These are phyloP conservation scores for Colletotrichum liriopes DNA, from an alignment of 2,329 filamentous ascomycete genomes.

Conservation along the genomic window DNA sequence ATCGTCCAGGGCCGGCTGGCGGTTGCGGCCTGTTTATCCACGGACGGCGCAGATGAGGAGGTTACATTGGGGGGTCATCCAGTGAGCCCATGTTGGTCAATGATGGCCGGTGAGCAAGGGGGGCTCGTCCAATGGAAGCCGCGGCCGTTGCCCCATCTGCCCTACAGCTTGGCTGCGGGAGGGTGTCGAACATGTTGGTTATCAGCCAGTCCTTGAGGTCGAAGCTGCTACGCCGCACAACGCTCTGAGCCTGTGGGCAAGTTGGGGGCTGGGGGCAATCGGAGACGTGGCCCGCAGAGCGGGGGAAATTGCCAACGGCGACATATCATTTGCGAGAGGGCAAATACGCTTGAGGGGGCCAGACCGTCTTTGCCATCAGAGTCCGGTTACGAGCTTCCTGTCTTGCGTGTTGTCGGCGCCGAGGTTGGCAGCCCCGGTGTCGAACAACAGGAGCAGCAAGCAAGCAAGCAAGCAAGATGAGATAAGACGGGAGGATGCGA, in stretches of 20 bases:
- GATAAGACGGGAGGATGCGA: background rate
- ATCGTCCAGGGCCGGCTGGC: slow-evolving; percentile 28
- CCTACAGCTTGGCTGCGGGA: slow-evolving; percentile 27
- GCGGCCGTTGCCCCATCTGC: slow-evolving; percentile 23
- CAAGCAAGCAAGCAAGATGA: no score
- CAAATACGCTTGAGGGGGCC: background rate
- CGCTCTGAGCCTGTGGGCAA: background rate
- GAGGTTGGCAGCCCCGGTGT: background rate
- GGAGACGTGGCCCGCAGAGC: slow-evolving; percentile 9
- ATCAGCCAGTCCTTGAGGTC: slow-evolving; percentile 31
- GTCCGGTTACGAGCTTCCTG: background rate
- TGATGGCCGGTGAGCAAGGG: slow-evolving; percentile 28
- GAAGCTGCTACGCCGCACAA: slow-evolving; percentile 33
- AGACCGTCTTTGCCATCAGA: background rate
- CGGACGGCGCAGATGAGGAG: slow-evolving; percentile 29
- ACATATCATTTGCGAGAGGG: slow-evolving; percentile 29
- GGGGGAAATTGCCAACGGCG: slow-evolving; percentile 17
- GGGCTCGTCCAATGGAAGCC: slow-evolving; percentile 18
- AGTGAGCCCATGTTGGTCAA: slow-evolving; percentile 34
- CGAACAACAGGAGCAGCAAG: background rate
- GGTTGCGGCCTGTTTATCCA: slow-evolving; percentile 31
- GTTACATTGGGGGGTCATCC: slow-evolving; percentile 34
- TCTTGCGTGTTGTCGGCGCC: background rate
- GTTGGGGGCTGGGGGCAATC: slow-evolving; percentile 15
- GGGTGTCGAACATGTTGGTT: slow-evolving; percentile 6